phyloP scores from a whole-genome alignment of 306 rosid genomes.

The Vicia villosa region DNA sequence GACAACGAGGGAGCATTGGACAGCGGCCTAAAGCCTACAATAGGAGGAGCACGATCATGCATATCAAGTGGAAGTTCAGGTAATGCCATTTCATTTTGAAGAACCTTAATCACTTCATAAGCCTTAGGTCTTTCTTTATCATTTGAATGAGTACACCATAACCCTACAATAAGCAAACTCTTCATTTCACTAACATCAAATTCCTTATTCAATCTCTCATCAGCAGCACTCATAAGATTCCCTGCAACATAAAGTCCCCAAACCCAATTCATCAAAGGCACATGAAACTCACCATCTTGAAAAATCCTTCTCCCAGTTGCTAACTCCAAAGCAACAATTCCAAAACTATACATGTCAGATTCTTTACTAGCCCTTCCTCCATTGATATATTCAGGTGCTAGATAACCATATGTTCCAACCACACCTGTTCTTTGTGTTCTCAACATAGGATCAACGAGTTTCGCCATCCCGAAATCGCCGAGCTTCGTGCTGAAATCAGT shows the following conservation, averaged over 20 bases:
- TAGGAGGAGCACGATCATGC: constrained; percentile 32
- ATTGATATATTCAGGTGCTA: constrained; percentile 51
- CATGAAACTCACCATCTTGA: constrained; percentile 45
- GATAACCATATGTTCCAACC: constrained; percentile 54
- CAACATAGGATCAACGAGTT: constrained; percentile 48
- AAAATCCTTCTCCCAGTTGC: constrained; percentile 60
- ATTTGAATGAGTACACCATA: constrained; percentile 51
- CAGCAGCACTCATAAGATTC: constrained; percentile 41
- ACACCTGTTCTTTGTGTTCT: constrained; percentile 45
- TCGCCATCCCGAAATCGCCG: constrained; percentile 65
- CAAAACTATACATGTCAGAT: constrained; percentile 64
- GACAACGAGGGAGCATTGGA: not conserved
- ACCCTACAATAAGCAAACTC: constrained; percentile 42
- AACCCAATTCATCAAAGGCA: constrained; percentile 39
- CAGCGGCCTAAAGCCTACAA: not conserved
- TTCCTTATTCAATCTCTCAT: constrained; percentile 31
- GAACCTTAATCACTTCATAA: constrained; percentile 48
- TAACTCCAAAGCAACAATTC: constrained; percentile 64
- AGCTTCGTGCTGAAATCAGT: constrained; percentile 55
- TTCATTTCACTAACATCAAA: constrained; percentile 41
- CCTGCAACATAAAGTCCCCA: constrained; percentile 48
- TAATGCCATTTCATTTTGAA: constrained; percentile 36
- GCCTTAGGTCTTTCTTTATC: constrained; percentile 49
- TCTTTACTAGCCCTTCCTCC: constrained; percentile 53
- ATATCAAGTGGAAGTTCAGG: constrained; percentile 47